Evolutionary conservation across 1,139 yeast genomes (phyloP).

Genomic region (Magnusiomyces ingens): DNA sequence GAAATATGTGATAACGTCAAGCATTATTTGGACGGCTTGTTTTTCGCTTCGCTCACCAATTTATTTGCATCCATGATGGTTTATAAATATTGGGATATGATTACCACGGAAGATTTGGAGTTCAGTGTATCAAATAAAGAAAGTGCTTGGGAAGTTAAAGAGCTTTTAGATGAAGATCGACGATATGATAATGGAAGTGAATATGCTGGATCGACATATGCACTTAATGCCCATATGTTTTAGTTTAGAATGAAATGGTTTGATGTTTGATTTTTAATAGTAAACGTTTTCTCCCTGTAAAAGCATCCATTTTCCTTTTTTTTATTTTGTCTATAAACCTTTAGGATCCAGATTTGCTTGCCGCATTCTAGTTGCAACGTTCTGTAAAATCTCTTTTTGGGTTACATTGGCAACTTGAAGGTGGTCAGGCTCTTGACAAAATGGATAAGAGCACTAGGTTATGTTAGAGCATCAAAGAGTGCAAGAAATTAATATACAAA

Average conservation of each 20-base stretch:
- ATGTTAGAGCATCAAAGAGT: neutral
- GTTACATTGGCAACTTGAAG: slow-evolving; percentile 14
- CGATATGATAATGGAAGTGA: slow-evolving; percentile 37
- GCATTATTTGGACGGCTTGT: slow-evolving; percentile 86
- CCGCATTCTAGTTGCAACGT: slow-evolving; percentile 21
- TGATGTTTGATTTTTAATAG: neutral
- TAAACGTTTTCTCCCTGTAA: neutral
- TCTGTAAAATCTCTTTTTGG: slow-evolving; percentile 18
- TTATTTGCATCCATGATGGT: slow-evolving; percentile 86
- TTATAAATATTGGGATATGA: slow-evolving; percentile 93
- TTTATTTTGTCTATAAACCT: neutral
- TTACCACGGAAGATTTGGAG: slow-evolving; percentile 92
- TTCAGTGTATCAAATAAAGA: slow-evolving; percentile 63
- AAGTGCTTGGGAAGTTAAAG: slow-evolving; percentile 44
- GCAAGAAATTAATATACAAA: neutral
- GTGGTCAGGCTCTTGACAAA: slow-evolving; percentile 22
- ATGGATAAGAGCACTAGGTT: slow-evolving; percentile 33
- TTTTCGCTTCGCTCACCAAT: slow-evolving; percentile 76
- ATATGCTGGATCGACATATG: slow-evolving; percentile 29
- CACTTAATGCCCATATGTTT: slow-evolving; percentile 22
- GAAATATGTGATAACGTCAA: slow-evolving; percentile 62
- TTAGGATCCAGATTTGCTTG: slow-evolving; percentile 17
- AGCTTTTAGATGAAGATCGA: slow-evolving; percentile 42
- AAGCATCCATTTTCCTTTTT: slow-evolving; percentile 27
- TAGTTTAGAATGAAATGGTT: neutral